Conservation (phyloP, 495 filamentous ascomycete species). For the Tuber microsphaerosporum region DNA sequence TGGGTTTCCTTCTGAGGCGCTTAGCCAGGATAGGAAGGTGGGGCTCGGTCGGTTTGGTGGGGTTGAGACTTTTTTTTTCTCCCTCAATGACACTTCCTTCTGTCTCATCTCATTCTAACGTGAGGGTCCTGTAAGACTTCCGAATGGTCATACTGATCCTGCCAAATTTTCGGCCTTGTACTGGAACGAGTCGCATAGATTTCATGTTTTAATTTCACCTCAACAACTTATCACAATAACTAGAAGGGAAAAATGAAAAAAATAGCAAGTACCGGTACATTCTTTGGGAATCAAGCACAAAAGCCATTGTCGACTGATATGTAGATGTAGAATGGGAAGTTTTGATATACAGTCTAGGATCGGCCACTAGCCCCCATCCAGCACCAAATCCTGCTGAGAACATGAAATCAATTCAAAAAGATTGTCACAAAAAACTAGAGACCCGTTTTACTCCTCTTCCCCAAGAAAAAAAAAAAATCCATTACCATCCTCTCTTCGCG, state of each 20-base stretch:
- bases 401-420: neutral
- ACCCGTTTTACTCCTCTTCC: neutral
- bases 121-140: neutral
- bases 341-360: conserved; percentile 1
- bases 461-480: neutral
- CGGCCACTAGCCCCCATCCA: neutral
- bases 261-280: neutral
- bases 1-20: neutral
- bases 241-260: neutral
- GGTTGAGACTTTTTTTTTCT: neutral
- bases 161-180: neutral
- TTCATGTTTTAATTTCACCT: neutral
- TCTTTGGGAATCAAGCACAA: neutral
- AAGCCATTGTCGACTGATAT: neutral
- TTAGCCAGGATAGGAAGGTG: neutral
- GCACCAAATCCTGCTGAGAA: neutral
- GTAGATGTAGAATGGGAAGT: neutral
- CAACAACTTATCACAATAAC: neutral
- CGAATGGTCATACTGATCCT: neutral
- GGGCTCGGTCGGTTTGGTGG: conserved; percentile 5
- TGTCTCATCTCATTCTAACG: neutral
- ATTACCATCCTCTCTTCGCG: conserved; percentile 79
- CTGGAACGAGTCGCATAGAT: neutral
- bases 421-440: neutral
- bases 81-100: neutral